Evolutionary conservation across 495 filamentous ascomycete genomes (phyloP).

Genomic region (Immersiella caudata): DNA sequence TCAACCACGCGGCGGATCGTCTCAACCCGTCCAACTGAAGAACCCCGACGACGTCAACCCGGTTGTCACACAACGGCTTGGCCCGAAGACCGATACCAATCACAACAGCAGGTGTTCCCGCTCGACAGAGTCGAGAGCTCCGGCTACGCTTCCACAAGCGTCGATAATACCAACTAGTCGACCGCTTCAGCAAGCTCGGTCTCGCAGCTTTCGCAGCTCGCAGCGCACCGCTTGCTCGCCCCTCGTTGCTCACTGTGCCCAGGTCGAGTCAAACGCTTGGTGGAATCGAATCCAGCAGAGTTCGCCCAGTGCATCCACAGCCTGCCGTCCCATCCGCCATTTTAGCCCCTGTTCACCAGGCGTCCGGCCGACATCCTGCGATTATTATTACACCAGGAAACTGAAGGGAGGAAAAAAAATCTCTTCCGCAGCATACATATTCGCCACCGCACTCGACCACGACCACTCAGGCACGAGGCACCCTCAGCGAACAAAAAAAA

Average conservation of each 20-base stretch:
- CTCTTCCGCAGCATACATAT: slow-evolving; percentile 38
- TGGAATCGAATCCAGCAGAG: background rate
- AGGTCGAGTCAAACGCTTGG: slow-evolving; percentile 18
- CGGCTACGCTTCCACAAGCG: background rate
- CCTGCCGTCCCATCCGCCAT: slow-evolving; percentile 9
- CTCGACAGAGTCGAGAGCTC: slow-evolving; percentile 8
- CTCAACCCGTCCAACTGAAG: slow-evolving; percentile 12
- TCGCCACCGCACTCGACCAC: slow-evolving; percentile 35
- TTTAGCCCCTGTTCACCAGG: slow-evolving; percentile 6
- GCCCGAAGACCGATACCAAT: slow-evolving; percentile 19
- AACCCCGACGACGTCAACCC: slow-evolving; percentile 19
- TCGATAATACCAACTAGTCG: background rate
- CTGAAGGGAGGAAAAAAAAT: slow-evolving; percentile 29
- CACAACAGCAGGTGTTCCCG: slow-evolving; percentile 15
- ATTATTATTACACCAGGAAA: background rate
- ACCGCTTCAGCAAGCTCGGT: background rate
- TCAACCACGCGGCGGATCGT: slow-evolving; percentile 13
- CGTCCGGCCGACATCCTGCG: slow-evolving; percentile 2
- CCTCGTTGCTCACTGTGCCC: slow-evolving; percentile 11
- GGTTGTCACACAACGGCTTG: slow-evolving; percentile 22
- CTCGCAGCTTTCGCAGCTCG: background rate
- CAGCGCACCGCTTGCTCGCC: background rate
- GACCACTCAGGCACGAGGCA: slow-evolving; percentile 7
- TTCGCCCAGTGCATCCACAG: slow-evolving; percentile 6
- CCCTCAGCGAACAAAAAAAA: slow-evolving; percentile 14